Evolutionary conservation across 306 rosid species (phyloP), one percentile per base, ranked within the genome.

Genomic region (Quillaja saponaria): DNA sequence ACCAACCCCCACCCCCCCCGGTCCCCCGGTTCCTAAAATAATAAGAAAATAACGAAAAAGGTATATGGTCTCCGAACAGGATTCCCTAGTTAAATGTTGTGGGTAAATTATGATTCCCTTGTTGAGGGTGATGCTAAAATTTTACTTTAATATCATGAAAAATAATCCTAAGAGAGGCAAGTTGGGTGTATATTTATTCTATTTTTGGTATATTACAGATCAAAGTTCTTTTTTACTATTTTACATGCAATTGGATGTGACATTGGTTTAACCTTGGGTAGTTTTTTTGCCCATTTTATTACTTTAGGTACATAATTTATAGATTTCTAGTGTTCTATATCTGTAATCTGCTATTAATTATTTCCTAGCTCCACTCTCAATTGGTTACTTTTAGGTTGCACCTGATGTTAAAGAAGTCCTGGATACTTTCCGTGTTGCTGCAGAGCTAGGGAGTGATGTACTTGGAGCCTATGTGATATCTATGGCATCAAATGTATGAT

Each of bases 381-480:
- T 66, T 56, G 41, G 60, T 39, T 63, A 46, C 10, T 72, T 78
- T 59, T 86, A 91, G 97, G 95, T 91, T 77, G 61, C 82, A 65
- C 49, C 82, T 57, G 96, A 88, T 60, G 81, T 88, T 39, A 72
- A 76, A 73, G 97, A 91, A 81, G 86, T 84, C 64, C 67, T 88
- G 78, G 90, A 87, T 61, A 88, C 97, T 72, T 91, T 91, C 71
- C 80, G 60, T 34, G 65, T 85, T 40, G 91, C 96, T 39, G 96
- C 97, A 63, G 96, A 85, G 80, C 86, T 91, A 25, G 97, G 87
- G 66, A 82, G 85, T 62, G 96, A 88, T 61, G 84, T 88, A 13
- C 95, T 88, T 54, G 96, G 96, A 71, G 97, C 96, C 34, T 91
- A 91, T 69, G 96, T 91, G 82, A 91, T 91, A 63, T 91, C 97